These are phyloP conservation scores for Chimonanthus praecox DNA, from an alignment of 164 flowering plant species.

Conservation along the genomic window DNA sequence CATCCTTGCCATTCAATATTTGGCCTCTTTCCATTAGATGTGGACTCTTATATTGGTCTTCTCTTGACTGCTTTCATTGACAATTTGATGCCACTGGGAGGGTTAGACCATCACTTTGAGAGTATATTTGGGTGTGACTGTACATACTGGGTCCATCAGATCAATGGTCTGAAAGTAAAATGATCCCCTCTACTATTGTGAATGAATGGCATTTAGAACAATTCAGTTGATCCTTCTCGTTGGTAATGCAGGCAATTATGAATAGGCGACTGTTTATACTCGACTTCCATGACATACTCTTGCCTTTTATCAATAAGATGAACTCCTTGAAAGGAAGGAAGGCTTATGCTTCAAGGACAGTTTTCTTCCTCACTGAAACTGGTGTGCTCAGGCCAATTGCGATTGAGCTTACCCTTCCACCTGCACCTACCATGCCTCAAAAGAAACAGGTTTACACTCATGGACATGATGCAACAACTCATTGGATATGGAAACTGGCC, in stretches of 20 bases:
- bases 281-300: slow-evolving; percentile 28
- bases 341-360: slow-evolving; percentile 30
- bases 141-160: too few species aligned
- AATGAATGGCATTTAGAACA: too few species aligned
- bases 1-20: not conserved
- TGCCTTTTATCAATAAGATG: slow-evolving; percentile 30
- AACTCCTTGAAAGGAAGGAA: slow-evolving; percentile 21
- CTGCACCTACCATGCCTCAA: slow-evolving; percentile 6
- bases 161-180: too few species aligned
- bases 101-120: too few species aligned
- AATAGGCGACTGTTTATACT: slow-evolving; percentile 24
- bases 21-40: not conserved
- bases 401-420: slow-evolving; percentile 33
- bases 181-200: too few species aligned
- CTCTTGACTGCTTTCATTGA: not conserved
- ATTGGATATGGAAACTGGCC: slow-evolving; percentile 39
- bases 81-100: not conserved
- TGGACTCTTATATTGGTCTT: not conserved
- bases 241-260: slow-evolving; percentile 23
- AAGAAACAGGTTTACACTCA: slow-evolving; percentile 24
- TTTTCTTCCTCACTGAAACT: slow-evolving; percentile 21
- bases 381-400: slow-evolving; percentile 27
- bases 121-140: not conserved
- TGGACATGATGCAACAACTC: slow-evolving; percentile 17
- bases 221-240: too few species aligned